Percentiles rank a stretch among this genome's conserved stretches.
These are phyloP conservation scores for Crocinoboletus sp. DNA, from an alignment of 1,284 basidiomycete species.

Conservation along the genomic window DNA sequence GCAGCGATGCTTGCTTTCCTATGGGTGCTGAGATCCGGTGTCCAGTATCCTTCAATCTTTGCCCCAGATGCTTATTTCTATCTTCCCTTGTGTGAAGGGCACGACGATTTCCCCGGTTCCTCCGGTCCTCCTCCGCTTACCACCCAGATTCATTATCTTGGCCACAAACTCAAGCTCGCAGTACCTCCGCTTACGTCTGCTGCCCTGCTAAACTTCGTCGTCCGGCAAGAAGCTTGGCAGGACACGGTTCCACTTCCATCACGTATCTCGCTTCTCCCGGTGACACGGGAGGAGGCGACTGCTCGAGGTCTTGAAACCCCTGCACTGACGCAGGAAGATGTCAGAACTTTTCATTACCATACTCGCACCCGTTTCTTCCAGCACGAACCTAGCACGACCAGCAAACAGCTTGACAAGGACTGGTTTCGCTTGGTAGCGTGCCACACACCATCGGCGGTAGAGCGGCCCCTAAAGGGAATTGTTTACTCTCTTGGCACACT, in stretches of 20 bases:
- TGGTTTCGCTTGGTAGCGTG: conserved; percentile 44
- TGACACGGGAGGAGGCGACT: conserved; percentile 33
- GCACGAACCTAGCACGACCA: conserved; percentile 14
- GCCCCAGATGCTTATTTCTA: conserved; percentile 38
- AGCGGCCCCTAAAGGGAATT: conserved; percentile 35
- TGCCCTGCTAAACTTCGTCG: conserved; percentile 35
- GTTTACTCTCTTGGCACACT: conserved; percentile 41
- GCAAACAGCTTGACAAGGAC: conserved; percentile 36
- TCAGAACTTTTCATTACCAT: conserved; percentile 35
- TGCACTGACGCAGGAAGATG: conserved; percentile 37
- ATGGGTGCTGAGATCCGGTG: conserved; percentile 2
- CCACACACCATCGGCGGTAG: conserved; percentile 31
- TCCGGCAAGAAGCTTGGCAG: conserved; percentile 37
- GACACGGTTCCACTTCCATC: conserved; percentile 26
- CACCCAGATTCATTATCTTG: conserved; percentile 38
- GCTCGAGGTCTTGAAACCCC: conserved; percentile 17
- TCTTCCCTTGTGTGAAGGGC: conserved; percentile 33
- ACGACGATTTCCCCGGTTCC: conserved; percentile 20
- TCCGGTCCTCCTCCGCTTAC: conserved; percentile 30
- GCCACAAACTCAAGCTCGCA: conserved; percentile 35
- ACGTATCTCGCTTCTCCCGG: conserved; percentile 27
- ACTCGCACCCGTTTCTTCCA: conserved; percentile 34
- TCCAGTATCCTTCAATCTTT: conserved; percentile 40
- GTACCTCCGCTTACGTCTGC: conserved; percentile 37
- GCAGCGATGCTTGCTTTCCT: background rate